Evolutionary conservation across 768 basidiomycete species (phyloP).

Genomic region (Phylloporus arenicola): DNA sequence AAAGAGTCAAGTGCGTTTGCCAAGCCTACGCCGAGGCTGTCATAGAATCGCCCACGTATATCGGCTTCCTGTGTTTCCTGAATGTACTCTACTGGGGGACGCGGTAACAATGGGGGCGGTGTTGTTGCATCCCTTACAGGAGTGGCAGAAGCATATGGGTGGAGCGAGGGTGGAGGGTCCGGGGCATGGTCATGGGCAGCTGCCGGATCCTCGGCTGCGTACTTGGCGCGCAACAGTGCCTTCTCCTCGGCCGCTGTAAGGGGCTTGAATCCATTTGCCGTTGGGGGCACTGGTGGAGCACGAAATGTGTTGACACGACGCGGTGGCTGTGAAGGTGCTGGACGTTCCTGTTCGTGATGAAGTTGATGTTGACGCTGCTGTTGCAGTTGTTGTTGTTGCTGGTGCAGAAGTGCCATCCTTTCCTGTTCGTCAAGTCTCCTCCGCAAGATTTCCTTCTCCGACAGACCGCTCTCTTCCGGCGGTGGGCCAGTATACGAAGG

Average conservation of each 20-base stretch:
- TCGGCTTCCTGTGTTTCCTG: constrained; percentile 78
- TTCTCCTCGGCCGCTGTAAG: constrained; percentile 80
- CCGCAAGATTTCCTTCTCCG: constrained; percentile 56
- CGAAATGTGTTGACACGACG: constrained; percentile 24
- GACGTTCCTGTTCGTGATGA: not conserved
- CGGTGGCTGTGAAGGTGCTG: constrained; percentile 21
- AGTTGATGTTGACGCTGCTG: not conserved
- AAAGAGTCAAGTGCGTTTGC: constrained; percentile 33
- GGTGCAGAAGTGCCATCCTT: constrained; percentile 28
- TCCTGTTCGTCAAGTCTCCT: constrained; percentile 56
- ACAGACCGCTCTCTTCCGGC: constrained; percentile 24
- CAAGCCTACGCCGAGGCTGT: constrained; percentile 17
- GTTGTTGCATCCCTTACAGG: constrained; percentile 27
- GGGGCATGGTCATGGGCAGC: constrained; percentile 21
- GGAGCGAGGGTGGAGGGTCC: constrained; percentile 5
- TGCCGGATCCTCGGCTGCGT: constrained; percentile 48
- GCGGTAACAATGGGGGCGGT: constrained; percentile 70
- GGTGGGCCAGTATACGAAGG: constrained; percentile 21
- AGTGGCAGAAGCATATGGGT: constrained; percentile 14
- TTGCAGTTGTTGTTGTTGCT: constrained; percentile 14
- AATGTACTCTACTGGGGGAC: constrained; percentile 75
- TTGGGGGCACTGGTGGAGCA: constrained; percentile 28
- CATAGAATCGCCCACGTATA: constrained; percentile 43
- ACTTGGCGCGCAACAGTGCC: constrained; percentile 58
- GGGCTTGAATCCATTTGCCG: constrained; percentile 22